Evolutionary conservation across 306 rosid species (phyloP), one percentile per base, ranked within the genome.

Genomic region (Ziziphus jujuba): DNA sequence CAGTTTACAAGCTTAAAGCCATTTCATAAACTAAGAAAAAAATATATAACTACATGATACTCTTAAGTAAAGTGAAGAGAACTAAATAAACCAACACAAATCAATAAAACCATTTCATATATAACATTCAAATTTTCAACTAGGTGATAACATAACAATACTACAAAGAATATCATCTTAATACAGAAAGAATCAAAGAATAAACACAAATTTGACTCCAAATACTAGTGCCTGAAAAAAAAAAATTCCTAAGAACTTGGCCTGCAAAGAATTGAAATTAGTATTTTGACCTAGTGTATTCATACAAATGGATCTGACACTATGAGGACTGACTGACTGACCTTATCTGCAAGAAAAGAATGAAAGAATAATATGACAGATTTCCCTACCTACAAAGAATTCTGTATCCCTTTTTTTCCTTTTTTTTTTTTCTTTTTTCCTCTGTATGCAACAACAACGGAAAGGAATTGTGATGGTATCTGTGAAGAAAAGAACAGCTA

Each of bases 331-430:
- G 59, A 54, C 56, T 67, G 59, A 54, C 56, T 63, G 66, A 63
- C 80, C 65, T 71, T 87, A 84, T 84, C 93, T 89, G 93, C 91
- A 79, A 77, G 74, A 79, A 90, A 80, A 85, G 91, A 90, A 90
- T 87, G 82, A 90, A 90, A 81, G 93, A 90, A 89, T 87, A 54
- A 78, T 61, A 35, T 72, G 56, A 76, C 66, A 59, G 52, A 58
- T 66, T 68, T 63, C 10, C 56, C 89, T 86, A 82, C 83, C 90
- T 87, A 89, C 78, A 85, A 84, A 87, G 87, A 83, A 87, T 89
- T 66, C 61, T 66, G 69, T 80, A 76, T 76, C 84, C 58, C 71
- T 7, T 59, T 61, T 23, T 35, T 50, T 74, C n/a, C 77, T 16
- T 19, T 21, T 73, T n/a, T 79, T 36, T 61, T 23, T 35, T 50